Evolutionary conservation across 1,139 yeast genomes (phyloP), one percentile per base, ranked within the genome.

Genomic region (Blastobotrys arbuscula): DNA sequence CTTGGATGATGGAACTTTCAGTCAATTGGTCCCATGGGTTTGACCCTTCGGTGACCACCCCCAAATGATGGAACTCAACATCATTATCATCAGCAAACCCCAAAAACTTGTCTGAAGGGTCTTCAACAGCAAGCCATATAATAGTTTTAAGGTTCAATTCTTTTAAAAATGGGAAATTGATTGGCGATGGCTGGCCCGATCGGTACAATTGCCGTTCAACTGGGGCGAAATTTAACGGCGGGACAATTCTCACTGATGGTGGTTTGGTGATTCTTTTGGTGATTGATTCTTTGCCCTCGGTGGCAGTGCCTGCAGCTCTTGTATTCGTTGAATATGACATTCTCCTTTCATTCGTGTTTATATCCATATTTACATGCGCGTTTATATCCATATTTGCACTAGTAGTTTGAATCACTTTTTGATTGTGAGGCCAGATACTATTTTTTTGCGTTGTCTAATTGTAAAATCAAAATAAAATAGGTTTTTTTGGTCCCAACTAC

Each of bases 21-120:
- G 89, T 85, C 40, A 92, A 73, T n/a, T 96, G 92, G 67, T 92
- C 97, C 98, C 98, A 90, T 1, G 97, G 96, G 57, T 86, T 86
- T 53, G 86, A 78, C 72, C 95, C 77, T 52, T 77, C 81, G 1
- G 81, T 78, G 47, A 76, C 75, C 19, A 79, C 71, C 1, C 83
- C 83, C 42, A 72, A 59, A 65, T 75, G 79, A 63, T 79, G 78
- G 53, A 82, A 63, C 50, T 77, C 76, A 52, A 92, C 87, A 53
- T 78, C 76, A 59, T 83, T 76, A 39, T 76, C 77, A 51, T 83
- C 85, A 48, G 94, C 87, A 64, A 86, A 92, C 59, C 83, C 90
- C 50, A 88, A 70, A 57, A 92, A 79, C 49, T 84, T 85, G 60
- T 90, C 97, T 54, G 81, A 84, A 1, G 98, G 97, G 63, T 92